Conservation (phyloP, 106 monocot genomes). For the Dendrobium chrysotoxum region DNA sequence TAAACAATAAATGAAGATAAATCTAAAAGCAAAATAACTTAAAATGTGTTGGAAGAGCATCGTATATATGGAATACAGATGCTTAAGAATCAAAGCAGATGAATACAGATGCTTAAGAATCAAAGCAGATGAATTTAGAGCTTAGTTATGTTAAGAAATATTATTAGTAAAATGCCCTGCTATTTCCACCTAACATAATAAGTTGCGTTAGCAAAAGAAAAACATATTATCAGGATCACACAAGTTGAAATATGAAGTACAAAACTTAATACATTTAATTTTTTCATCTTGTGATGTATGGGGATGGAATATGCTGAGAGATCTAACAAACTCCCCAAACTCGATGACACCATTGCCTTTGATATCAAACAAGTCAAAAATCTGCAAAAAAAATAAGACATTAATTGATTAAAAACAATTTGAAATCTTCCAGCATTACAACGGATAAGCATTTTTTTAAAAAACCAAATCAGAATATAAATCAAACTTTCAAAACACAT, state of each 20-base stretch:
- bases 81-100: no score
- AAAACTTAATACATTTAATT: slow-evolving; percentile 45
- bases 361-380: slow-evolving; percentile 77
- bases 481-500: no score
- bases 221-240: not conserved
- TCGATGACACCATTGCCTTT: slow-evolving; percentile 80
- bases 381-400: slow-evolving; percentile 41
- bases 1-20: not conserved
- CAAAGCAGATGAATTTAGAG: not conserved
- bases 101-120: no score
- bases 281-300: slow-evolving; percentile 51
- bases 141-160: not conserved
- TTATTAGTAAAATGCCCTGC: not conserved
- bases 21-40: not conserved
- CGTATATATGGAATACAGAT: not conserved
- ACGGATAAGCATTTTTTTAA: no score
- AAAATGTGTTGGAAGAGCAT: not conserved
- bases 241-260: not conserved
- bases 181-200: not conserved
- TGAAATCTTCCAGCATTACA: not conserved
- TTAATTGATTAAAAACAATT: not conserved
- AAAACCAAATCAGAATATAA: no score
- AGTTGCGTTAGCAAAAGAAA: not conserved
- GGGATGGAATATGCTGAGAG: slow-evolving; percentile 85
- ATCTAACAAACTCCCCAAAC: slow-evolving; percentile 88